A percentile compares a stretch with the other conserved stretches of the same genome.
Evolutionary conservation across 306 rosid genomes (phyloP).

Genomic region (Leucaena leucocephala): DNA sequence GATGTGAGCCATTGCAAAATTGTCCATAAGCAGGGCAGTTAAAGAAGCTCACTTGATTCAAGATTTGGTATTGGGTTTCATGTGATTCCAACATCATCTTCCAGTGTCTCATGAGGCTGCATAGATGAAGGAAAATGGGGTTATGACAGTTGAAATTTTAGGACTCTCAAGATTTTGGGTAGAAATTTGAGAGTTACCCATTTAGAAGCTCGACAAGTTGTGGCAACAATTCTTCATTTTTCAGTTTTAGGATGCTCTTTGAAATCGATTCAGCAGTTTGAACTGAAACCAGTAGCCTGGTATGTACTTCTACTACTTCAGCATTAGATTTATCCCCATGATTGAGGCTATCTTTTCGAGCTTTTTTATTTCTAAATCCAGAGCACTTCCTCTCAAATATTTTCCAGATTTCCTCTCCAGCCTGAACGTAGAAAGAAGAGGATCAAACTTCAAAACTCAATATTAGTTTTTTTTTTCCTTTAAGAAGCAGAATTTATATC

Average conservation of each 20-base stretch:
- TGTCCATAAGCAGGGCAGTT: background rate
- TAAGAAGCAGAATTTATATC: background rate
- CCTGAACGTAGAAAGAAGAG: conserved; percentile 16
- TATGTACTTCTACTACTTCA: background rate
- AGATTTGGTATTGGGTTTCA: conserved; percentile 25
- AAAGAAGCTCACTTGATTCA: conserved; percentile 22
- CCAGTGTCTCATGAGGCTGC: conserved; percentile 20
- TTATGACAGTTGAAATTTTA: background rate
- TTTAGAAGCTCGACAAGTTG: conserved; percentile 12
- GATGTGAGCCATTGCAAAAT: conserved; percentile 18
- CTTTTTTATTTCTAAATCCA: background rate
- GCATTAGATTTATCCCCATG: background rate
- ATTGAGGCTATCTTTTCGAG: background rate
- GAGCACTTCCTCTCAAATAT: conserved; percentile 21
- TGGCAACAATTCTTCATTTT: conserved; percentile 22
- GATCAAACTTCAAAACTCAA: background rate
- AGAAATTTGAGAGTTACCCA: conserved; percentile 6
- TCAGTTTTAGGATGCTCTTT: conserved; percentile 15
- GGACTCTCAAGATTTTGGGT: background rate
- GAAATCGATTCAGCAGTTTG: conserved; percentile 22
- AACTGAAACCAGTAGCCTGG: conserved; percentile 6
- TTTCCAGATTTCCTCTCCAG: conserved; percentile 13
- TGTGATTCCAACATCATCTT: conserved; percentile 24
- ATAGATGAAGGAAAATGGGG: conserved; percentile 8
- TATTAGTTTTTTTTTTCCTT: background rate